Conservation (phyloP, 306 rosid genomes). For the Senna siamea region DNA sequence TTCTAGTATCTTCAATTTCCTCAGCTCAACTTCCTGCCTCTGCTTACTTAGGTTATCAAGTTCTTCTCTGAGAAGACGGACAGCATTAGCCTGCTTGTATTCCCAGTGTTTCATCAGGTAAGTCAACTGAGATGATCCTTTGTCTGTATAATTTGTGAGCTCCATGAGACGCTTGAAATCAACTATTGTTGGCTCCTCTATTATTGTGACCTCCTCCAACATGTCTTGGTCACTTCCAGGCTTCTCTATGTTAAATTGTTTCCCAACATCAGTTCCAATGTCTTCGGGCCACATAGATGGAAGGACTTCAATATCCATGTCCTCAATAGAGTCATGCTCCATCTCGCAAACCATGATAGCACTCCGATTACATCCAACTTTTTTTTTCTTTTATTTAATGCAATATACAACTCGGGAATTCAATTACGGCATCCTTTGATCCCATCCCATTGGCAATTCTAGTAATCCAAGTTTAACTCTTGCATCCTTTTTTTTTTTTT, state of each 20-base stretch:
- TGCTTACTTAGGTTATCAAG: constrained; percentile 75
- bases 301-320: constrained; percentile 72
- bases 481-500: too few relatives aligned
- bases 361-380: constrained; percentile 40
- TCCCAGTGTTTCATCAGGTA: constrained; percentile 83
- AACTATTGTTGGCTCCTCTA: constrained; percentile 71
- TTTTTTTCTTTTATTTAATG: neutral
- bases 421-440: neutral
- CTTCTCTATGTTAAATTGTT: constrained; percentile 79
- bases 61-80: constrained; percentile 80
- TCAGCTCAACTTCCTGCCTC: constrained; percentile 76
- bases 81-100: constrained; percentile 78
- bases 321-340: constrained; percentile 69
- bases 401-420: constrained; percentile 1
- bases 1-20: constrained; percentile 79
- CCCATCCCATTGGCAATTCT: constrained; percentile 11
- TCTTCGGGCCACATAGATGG: constrained; percentile 99
- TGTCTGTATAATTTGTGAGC: constrained; percentile 72
- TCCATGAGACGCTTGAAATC: constrained; percentile 85
- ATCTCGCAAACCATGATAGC: constrained; percentile 64
- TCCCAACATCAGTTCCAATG: constrained; percentile 64
- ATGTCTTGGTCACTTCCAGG: constrained; percentile 82
- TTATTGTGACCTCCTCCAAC: constrained; percentile 77
- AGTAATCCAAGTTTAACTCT: too few relatives aligned
- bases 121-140: constrained; percentile 78